These are phyloP conservation scores for Fusarium siculi DNA, from an alignment of 2,329 filamentous ascomycete genomes.

Conservation along the genomic window DNA sequence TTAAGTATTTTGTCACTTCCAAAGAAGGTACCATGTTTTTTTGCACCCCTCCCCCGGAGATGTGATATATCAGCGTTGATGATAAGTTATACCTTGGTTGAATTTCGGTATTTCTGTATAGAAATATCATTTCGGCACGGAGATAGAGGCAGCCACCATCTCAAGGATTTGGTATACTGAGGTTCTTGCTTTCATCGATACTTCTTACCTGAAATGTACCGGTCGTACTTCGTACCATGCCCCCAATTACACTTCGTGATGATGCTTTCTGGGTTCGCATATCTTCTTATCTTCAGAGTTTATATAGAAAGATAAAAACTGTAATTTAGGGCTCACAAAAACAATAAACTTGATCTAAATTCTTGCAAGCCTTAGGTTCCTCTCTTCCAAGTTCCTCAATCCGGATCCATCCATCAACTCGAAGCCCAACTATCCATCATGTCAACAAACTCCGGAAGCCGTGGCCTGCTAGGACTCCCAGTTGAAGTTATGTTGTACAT, in stretches of 20 bases:
- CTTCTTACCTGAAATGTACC: background rate
- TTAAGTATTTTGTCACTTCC: accelerated
- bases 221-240: too few species aligned
- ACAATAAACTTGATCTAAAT: background rate
- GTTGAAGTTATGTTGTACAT: background rate
- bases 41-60: background rate
- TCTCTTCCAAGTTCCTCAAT: background rate
- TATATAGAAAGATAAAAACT: background rate
- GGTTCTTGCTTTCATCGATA: background rate
- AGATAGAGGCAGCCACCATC: background rate
- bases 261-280: background rate
- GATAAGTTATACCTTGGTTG: background rate
- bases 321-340: background rate
- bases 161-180: background rate
- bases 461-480: background rate
- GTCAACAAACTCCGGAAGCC: background rate
- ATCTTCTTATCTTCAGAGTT: background rate
- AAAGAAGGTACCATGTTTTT: background rate
- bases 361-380: background rate
- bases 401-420: background rate
- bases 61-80: background rate
- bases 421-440: background rate
- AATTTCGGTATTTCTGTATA: background rate
- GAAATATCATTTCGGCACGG: background rate
- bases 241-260: background rate